Conservation (phyloP, 2,329 filamentous ascomycete species). For the Triangularia setosa region DNA sequence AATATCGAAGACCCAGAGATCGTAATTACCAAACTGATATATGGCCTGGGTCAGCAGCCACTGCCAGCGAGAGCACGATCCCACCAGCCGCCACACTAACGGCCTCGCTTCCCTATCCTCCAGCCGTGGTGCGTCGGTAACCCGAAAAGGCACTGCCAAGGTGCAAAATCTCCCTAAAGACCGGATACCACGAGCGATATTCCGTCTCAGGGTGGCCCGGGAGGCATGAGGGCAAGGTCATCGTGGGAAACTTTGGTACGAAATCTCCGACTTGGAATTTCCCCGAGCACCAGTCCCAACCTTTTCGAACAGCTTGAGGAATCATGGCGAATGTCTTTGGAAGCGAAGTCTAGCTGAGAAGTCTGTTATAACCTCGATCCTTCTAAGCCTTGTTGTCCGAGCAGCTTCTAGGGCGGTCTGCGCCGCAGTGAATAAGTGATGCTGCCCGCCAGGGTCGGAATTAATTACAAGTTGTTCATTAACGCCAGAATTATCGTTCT, state of each 20-base stretch:
- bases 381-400: not conserved
- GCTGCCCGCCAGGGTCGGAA: not conserved
- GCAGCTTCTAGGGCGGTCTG: not conserved
- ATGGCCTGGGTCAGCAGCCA: constrained; percentile 3
- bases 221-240: not conserved
- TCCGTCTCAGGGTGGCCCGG: not conserved
- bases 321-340: not conserved
- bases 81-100: constrained; percentile 3
- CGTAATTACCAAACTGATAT: constrained; percentile 14
- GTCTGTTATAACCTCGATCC: not conserved
- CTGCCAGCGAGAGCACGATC: not conserved
- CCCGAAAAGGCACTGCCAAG: constrained; percentile 6
- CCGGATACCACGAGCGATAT: not conserved
- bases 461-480: not conserved
- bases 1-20: constrained; percentile 12
- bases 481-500: not conserved
- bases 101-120: constrained; percentile 4
- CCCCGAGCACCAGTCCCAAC: not conserved
- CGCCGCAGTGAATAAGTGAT: not conserved
- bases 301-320: not conserved
- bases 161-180: not conserved
- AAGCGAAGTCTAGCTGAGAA: not conserved
- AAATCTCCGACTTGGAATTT: not conserved
- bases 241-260: not conserved
- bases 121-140: constrained; percentile 7